phyloP scores from a whole-genome alignment of 164 flowering plant genomes.

The Chimonanthus praecox region DNA sequence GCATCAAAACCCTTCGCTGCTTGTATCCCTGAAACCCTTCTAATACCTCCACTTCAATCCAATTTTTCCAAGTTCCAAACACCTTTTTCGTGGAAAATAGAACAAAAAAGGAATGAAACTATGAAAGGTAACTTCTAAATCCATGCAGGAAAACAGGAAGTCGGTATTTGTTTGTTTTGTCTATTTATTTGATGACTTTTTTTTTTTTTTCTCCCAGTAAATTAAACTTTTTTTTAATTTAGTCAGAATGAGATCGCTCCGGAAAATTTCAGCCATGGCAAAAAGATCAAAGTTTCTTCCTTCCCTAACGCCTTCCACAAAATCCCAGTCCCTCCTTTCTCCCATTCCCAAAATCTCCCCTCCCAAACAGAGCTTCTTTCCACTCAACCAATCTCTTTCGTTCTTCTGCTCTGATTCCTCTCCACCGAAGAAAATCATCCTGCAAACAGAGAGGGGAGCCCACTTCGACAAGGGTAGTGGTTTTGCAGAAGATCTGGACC shows the following conservation, averaged over 20 bases:
- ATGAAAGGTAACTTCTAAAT: too few species aligned
- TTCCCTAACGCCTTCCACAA: slow-evolving; percentile 10
- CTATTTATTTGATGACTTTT: too few species aligned
- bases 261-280: slow-evolving; percentile 23
- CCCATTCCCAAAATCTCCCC: slow-evolving; percentile 4
- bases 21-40: too few species aligned
- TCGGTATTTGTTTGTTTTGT: too few species aligned
- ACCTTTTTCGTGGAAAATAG: too few species aligned
- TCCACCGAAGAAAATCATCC: slow-evolving; percentile 1
- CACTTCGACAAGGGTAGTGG: slow-evolving; percentile 9
- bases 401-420: slow-evolving; percentile 4
- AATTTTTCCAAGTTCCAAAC: too few species aligned
- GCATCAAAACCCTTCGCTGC: too few species aligned
- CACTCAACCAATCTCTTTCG: background rate
- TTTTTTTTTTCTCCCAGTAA: too few species aligned
- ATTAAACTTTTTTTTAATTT: too few species aligned
- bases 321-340: slow-evolving; percentile 13
- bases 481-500: background rate
- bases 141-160: too few species aligned
- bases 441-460: slow-evolving; percentile 21
- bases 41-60: too few species aligned
- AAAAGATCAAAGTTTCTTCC: slow-evolving; percentile 15
- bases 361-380: background rate
- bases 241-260: slow-evolving; percentile 28
- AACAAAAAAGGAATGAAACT: too few species aligned